Percentiles rank a stretch among this genome's conserved stretches.
phyloP scores from a whole-genome alignment of 306 rosid species.

The Psophocarpus tetragonolobus region DNA sequence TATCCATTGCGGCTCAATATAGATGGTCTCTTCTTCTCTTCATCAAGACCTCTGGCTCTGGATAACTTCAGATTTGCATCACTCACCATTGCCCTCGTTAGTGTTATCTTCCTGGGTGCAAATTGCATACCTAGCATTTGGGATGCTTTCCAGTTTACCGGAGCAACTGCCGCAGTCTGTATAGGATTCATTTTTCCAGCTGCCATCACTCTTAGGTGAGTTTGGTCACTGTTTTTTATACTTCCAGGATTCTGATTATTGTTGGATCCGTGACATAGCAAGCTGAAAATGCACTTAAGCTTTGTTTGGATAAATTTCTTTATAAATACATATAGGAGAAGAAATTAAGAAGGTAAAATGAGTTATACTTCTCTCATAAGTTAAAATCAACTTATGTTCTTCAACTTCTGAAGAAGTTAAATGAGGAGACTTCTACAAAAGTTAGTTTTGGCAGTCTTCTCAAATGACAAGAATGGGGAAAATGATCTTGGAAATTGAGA shows the following conservation, averaged over 20 bases:
- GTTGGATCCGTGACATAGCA: background rate
- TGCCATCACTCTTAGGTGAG: slow-evolving; percentile 45
- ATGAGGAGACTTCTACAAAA: background rate
- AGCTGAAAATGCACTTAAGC: background rate
- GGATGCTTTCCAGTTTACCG: slow-evolving; percentile 70
- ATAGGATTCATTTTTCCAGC: slow-evolving; percentile 55
- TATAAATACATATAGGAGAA: background rate
- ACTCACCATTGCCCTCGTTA: slow-evolving; percentile 48
- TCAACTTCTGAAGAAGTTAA: background rate
- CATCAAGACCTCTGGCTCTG: slow-evolving; percentile 67
- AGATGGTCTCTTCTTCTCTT: slow-evolving; percentile 79
- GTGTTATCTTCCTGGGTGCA: slow-evolving; percentile 58
- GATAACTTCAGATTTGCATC: slow-evolving; percentile 72
- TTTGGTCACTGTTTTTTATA: slow-evolving; percentile 11
- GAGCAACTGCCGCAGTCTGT: slow-evolving; percentile 56
- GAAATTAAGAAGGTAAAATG: background rate
- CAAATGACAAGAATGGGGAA: background rate
- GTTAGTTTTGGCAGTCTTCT: no score
- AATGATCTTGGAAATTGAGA: background rate
- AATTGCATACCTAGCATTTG: slow-evolving; percentile 74
- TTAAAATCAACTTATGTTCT: background rate
- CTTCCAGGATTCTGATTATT: background rate
- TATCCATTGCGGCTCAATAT: slow-evolving; percentile 79
- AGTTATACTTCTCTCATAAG: background rate
- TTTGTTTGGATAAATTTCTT: background rate